Evolutionary conservation across 495 filamentous ascomycete genomes (phyloP).

Genomic region (Aspergillus funiculosus): DNA sequence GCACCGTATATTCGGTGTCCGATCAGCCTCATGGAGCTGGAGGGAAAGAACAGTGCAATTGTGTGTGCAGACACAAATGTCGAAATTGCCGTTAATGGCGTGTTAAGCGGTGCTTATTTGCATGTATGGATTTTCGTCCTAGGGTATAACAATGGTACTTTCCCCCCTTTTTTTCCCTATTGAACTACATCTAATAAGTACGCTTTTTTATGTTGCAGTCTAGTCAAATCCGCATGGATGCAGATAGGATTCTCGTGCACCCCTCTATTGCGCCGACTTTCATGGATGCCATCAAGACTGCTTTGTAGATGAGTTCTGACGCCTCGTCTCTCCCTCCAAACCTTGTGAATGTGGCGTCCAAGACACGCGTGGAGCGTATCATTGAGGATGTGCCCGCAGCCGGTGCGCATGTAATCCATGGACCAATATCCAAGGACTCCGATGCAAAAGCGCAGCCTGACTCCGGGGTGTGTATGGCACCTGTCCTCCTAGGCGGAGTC

Average conservation of each 20-base stretch:
- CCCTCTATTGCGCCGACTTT: conserved; percentile 59
- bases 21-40: conserved; percentile 57
- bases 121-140: conserved; percentile 30
- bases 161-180: not conserved
- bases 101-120: conserved; percentile 47
- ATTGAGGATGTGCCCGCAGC: conserved; percentile 55
- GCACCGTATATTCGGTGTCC: no score
- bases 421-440: conserved; percentile 28
- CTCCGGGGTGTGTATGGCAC: conserved; percentile 56
- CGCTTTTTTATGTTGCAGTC: conserved; percentile 35
- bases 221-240: conserved; percentile 89
- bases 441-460: conserved; percentile 29
- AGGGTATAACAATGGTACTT: no score
- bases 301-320: conserved; percentile 42
- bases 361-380: conserved; percentile 59
- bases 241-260: conserved; percentile 80
- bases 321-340: conserved; percentile 46
- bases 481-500: conserved; percentile 61
- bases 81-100: conserved; percentile 44
- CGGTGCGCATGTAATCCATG: conserved; percentile 61
- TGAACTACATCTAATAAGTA: no score
- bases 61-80: conserved; percentile 54
- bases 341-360: conserved; percentile 55
- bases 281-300: conserved; percentile 34
- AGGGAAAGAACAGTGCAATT: conserved; percentile 56